Conservation (phyloP, 768 basidiomycete genomes). For the Clathrus columnatus region DNA sequence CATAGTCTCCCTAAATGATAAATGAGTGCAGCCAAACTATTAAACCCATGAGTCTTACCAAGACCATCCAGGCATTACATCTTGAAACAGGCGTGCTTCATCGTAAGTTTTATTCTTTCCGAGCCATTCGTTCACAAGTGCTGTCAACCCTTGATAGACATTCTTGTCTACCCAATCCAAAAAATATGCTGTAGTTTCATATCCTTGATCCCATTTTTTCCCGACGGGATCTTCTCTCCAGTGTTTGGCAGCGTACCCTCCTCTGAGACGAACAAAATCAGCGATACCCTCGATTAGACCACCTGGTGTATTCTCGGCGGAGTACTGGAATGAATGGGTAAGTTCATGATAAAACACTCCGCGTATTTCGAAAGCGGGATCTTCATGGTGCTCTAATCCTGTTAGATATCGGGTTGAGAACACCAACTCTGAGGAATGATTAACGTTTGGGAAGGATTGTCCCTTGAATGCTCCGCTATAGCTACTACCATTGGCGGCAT, state of each 20-base stretch:
- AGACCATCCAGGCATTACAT: constrained; percentile 5
- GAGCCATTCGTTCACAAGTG: constrained; percentile 3
- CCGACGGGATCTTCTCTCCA: constrained; percentile 43
- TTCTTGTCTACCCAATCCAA: constrained; percentile 44
- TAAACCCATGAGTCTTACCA: too few species aligned
- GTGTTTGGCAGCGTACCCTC: constrained; percentile 55
- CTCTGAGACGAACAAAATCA: constrained; percentile 64
- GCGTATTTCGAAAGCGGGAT: constrained; percentile 41
- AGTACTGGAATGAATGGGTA: constrained; percentile 72
- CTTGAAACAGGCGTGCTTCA: neutral
- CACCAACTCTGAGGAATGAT: constrained; percentile 35
- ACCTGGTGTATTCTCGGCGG: constrained; percentile 49
- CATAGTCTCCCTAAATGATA: neutral
- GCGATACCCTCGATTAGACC: constrained; percentile 77
- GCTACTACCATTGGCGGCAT: constrained; percentile 42
- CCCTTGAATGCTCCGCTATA: neutral
- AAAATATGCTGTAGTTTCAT: constrained; percentile 66
- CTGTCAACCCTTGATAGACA: constrained; percentile 1
- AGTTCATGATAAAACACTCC: constrained; percentile 70
- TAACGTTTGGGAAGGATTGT: constrained; percentile 19
- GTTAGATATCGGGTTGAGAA: constrained; percentile 4
- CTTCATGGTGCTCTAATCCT: constrained; percentile 50
- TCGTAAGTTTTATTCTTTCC: constrained; percentile 7
- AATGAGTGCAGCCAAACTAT: too few species aligned
- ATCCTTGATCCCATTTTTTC: constrained; percentile 66